Percentiles rank a stretch among this genome's conserved stretches.
Evolutionary conservation across 768 basidiomycete species (phyloP).

Genomic region (Tricholomella constricta): DNA sequence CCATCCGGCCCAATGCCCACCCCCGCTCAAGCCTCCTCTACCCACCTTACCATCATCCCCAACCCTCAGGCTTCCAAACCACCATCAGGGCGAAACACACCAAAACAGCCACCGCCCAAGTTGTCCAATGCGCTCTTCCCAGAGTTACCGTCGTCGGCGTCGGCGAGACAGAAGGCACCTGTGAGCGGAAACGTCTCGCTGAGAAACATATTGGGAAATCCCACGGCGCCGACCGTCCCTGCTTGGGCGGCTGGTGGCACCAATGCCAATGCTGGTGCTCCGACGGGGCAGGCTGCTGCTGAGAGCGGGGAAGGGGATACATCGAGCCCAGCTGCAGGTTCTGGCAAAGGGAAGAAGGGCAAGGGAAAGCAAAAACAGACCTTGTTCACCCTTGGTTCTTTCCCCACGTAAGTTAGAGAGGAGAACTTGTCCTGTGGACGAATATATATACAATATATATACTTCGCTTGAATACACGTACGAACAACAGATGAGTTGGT

Average conservation of each 20-base stretch:
- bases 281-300: slow-evolving; percentile 5
- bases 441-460: neutral
- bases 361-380: slow-evolving; percentile 88
- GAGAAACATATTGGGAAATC: slow-evolving; percentile 64
- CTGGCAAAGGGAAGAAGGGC: slow-evolving; percentile 64
- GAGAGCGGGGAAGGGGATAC: slow-evolving; percentile 13
- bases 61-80: slow-evolving; percentile 15
- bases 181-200: slow-evolving; percentile 68
- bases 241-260: slow-evolving; percentile 40
- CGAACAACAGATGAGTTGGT: too few species aligned
- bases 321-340: slow-evolving; percentile 15
- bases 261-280: slow-evolving; percentile 6
- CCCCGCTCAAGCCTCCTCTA: slow-evolving; percentile 25
- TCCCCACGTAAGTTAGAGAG: slow-evolving; percentile 29
- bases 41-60: slow-evolving; percentile 21
- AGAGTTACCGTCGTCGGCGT: slow-evolving; percentile 54
- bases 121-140: slow-evolving; percentile 67
- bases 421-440: neutral
- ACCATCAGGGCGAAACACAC: slow-evolving; percentile 16
- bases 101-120: slow-evolving; percentile 38
- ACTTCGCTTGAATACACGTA: too few species aligned
- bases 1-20: slow-evolving; percentile 25
- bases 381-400: slow-evolving; percentile 65
- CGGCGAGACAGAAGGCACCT: slow-evolving; percentile 41
- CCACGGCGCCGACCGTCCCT: slow-evolving; percentile 33